Evolutionary conservation across 1,284 basidiomycete species (phyloP), one percentile per base, ranked within the genome.

Genomic region (Rhodotorula sp.): DNA sequence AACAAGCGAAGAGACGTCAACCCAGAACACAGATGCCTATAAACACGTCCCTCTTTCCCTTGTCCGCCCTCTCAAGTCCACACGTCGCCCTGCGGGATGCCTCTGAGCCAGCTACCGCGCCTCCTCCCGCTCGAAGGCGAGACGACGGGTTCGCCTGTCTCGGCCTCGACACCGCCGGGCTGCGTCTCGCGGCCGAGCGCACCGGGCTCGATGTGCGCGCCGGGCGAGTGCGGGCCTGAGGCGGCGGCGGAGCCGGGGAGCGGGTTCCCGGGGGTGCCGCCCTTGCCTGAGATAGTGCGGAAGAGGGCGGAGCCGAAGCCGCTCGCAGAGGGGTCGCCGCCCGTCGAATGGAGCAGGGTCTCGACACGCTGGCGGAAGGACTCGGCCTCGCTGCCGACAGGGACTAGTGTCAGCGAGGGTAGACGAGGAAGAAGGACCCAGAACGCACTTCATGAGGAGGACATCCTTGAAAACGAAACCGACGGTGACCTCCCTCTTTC

Each of bases 381-480:
- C 22, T 61, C 48, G 25, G 66, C 66, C 39, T 67, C 66, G 36
- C 66, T 67, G 55, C 36, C 25, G 19, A 10, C 25, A 1, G 13
- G 13, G 8, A 4, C 29, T 12, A 19, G 1, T 6, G 22, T 5
- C 9, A 37, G 27, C 17, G 10, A 41, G n/a, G 12, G 6, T 1
- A 32, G 2, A 15, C 2, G 9, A 37, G n/a, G 13, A 13, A 5
- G 8, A 15, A 13, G 25, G 37, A 15, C 3, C 27, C 36, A 9
- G 37, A 36, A 53, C 69, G 36, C 15, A 71, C 70, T 60, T 55
- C 10, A 66, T 58, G 32, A 67, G 64, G 10, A 71, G 59, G 13
- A 71, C 7, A 17, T 71, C 70, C 37, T 61, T 59, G 39, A 71
- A 71, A 25, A 59, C 55, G 29, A 71, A 61, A 0, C 62, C 70